These are phyloP conservation scores for Zygosaccharomyces bisporus DNA, from an alignment of 805 yeast genomes.

Conservation along the genomic window DNA sequence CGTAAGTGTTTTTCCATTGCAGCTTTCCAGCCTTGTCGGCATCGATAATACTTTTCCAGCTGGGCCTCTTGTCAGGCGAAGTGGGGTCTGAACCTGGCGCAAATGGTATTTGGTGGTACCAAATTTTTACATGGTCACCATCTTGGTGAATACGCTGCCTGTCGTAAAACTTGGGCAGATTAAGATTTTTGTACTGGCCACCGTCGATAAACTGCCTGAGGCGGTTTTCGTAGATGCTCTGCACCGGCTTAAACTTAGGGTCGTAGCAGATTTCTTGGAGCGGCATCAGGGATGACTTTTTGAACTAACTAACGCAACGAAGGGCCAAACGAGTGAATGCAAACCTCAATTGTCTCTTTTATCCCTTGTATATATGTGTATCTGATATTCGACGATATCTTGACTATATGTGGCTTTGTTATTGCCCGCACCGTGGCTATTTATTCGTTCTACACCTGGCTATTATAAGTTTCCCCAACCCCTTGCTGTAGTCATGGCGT, in stretches of 20 bases:
- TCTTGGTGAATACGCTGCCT: slow-evolving; percentile 44
- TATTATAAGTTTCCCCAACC: not conserved
- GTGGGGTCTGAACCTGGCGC: slow-evolving; percentile 40
- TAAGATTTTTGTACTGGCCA: slow-evolving; percentile 71
- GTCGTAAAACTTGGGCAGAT: slow-evolving; percentile 80
- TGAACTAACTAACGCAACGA: too few species aligned
- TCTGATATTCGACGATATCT: not conserved
- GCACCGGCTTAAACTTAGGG: slow-evolving; percentile 67
- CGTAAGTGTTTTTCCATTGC: slow-evolving; percentile 53
- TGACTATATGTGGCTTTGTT: not conserved
- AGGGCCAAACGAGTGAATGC: not conserved
- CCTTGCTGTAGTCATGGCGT: not conserved
- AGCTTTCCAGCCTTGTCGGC: slow-evolving; percentile 25
- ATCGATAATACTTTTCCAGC: slow-evolving; percentile 31
- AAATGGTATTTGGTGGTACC: slow-evolving; percentile 72
- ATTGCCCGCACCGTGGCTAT: not conserved
- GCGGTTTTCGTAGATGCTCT: slow-evolving; percentile 52
- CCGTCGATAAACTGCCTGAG: slow-evolving; percentile 59
- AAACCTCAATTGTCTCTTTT: not conserved
- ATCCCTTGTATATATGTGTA: not conserved
- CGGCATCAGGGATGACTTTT: slow-evolving; percentile 15
- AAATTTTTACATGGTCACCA: slow-evolving; percentile 49
- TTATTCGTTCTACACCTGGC: not conserved
- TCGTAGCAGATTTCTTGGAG: slow-evolving; percentile 30
- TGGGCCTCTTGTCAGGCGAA: slow-evolving; percentile 36